Base-by-base conservation (phyloP, 1,284 basidiomycete species). In the Microbotryum lychnidis-dioicae region DNA sequence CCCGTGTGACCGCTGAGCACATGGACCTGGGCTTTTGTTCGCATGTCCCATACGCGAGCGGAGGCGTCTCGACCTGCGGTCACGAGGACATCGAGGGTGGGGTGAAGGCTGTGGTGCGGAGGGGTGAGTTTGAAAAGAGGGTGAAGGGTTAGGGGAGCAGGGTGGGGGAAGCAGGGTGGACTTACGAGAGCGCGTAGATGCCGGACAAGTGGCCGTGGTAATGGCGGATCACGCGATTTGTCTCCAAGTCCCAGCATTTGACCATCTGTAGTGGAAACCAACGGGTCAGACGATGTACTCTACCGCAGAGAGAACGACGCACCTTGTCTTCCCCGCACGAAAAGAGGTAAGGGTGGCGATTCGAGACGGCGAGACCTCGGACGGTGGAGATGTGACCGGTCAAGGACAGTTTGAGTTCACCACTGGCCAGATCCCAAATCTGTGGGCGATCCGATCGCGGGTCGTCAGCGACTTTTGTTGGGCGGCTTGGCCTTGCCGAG, bases 221-320 rank as follows among this genome's bases (percentile, higher is more conserved):
- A 75, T 97, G 92, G 48, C 94, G 83, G 66, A 99, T 97, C 66
- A 98, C 94, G 76, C 97, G 97, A 81, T 99, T 99, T 23, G 89
- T 87, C 77, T 99, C 96, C 58, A 99, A 78, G 74, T 99, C 94
- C 96, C 96, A 98, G 73, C 96, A 98, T 79, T 97, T 98, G 51
- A 99, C 93, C 90, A 96, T 96, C 89, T 27, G 5, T 4, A 27
- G 5, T 6, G 27, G 27, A 6, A 27, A 5, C 27, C 27, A 27
- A 27, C 27, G 27, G 27, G 27, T 27, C 27, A 27, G 3, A 5
- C 27, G 27, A 27, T 27, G 27, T 27, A 6, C 6, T 6, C 27
- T 6, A 27, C 27, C 27, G 6, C 5, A 27, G 27, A 27, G 27
- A 27, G 27, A 27, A 27, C 27, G 27, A 27, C 27, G 62, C 57